Conservation (phyloP, 495 filamentous ascomycete species). For the Penicillium salamii region DNA sequence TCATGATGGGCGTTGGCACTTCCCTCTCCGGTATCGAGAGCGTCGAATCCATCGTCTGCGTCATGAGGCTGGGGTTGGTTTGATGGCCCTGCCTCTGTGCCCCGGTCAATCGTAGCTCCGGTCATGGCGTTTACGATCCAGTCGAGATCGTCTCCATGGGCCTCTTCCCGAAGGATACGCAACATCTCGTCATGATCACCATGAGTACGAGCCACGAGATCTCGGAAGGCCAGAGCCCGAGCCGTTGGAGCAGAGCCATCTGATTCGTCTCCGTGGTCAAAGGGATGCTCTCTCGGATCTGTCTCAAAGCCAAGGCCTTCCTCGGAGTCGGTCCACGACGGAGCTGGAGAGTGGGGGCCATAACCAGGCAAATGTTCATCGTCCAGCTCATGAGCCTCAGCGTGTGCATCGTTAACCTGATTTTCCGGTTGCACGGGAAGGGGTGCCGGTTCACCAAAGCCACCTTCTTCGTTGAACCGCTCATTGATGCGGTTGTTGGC, state of each 20-base stretch:
- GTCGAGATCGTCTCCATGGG: conserved; percentile 52
- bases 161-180: conserved; percentile 60
- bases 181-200: conserved; percentile 60
- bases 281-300: background rate
- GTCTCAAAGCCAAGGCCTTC: conserved; percentile 11
- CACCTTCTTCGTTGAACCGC: conserved; percentile 8
- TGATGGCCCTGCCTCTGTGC: conserved; percentile 7
- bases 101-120: conserved; percentile 10
- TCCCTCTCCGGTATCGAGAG: background rate
- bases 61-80: background rate
- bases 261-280: background rate
- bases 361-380: conserved; percentile 9
- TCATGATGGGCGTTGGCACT: background rate
- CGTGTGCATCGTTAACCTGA: conserved; percentile 2
- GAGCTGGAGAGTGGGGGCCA: conserved; percentile 19
- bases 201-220: conserved; percentile 51
- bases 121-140: conserved; percentile 44
- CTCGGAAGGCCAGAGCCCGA: conserved; percentile 45
- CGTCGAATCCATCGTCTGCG: background rate
- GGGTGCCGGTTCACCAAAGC: conserved; percentile 2
- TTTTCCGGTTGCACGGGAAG: conserved; percentile 9
- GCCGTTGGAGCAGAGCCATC: conserved; percentile 1
- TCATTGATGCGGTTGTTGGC: conserved; percentile 35
- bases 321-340: conserved; percentile 24
- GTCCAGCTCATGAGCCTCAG: conserved; percentile 18